These are phyloP conservation scores for Beauveria rudraprayagi DNA, from an alignment of 2,329 filamentous ascomycete species.

Conservation along the genomic window DNA sequence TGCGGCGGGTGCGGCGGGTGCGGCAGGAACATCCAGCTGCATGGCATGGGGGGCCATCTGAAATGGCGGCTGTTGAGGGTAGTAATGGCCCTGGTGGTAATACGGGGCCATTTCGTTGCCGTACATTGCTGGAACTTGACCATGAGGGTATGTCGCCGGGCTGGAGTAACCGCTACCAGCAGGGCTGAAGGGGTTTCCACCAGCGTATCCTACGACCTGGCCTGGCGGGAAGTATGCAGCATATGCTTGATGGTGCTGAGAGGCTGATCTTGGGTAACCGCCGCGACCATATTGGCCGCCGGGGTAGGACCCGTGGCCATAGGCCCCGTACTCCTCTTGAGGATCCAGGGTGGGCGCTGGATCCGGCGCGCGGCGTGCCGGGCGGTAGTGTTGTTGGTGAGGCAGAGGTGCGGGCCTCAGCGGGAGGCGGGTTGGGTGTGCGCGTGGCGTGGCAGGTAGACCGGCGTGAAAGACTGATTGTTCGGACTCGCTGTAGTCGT, in stretches of 20 bases:
- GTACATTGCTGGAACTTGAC: background rate
- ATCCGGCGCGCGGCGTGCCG: slow-evolving; percentile 32
- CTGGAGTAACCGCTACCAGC: slow-evolving; percentile 27
- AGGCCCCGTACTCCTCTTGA: slow-evolving; percentile 50
- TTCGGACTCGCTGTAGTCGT: slow-evolving; percentile 6
- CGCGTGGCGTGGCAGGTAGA: slow-evolving; percentile 12
- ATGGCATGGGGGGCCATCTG: slow-evolving; percentile 33
- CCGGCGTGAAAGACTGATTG: background rate
- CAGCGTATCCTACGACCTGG: slow-evolving; percentile 30
- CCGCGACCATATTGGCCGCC: slow-evolving; percentile 13
- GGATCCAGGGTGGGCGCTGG: slow-evolving; percentile 57
- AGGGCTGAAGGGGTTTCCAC: slow-evolving; percentile 35
- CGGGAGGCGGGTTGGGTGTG: slow-evolving; percentile 19
- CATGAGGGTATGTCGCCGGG: background rate
- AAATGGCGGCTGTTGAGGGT: slow-evolving; percentile 28
- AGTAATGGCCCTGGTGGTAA: slow-evolving; percentile 20
- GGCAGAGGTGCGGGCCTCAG: slow-evolving; percentile 16
- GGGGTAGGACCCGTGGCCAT: slow-evolving; percentile 28
- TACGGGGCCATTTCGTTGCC: slow-evolving; percentile 1
- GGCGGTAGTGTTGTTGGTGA: slow-evolving; percentile 30
- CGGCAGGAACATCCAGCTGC: slow-evolving; percentile 32
- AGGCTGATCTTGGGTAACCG: slow-evolving; percentile 13
- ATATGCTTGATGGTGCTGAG: slow-evolving; percentile 17
- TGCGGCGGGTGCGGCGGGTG: slow-evolving; percentile 22
- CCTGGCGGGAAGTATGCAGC: slow-evolving; percentile 26